Percentiles rank a stretch among this genome's conserved stretches.
Conservation (phyloP, 202 grass and related monocot species). For the Schoenoplectus tabernaemontani region DNA sequence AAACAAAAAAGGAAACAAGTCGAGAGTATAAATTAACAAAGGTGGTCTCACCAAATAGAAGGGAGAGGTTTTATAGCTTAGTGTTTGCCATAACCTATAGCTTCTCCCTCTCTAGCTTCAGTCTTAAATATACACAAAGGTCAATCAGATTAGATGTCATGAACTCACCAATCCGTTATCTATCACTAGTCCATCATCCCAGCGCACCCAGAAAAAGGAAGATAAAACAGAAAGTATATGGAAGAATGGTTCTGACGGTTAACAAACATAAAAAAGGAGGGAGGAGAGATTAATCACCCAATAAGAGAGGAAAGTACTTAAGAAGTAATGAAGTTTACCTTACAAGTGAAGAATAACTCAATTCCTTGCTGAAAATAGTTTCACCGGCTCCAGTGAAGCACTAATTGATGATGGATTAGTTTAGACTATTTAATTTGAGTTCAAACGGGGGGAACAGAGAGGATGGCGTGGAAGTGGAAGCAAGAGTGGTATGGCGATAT, state of each 20-base stretch:
- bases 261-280: not conserved
- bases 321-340: not conserved
- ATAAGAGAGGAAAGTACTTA: not conserved
- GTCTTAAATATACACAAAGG: not conserved
- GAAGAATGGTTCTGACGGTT: not conserved
- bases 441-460: not conserved
- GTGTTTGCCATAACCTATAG: not conserved
- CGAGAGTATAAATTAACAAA: not conserved
- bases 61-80: not conserved
- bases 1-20: not conserved
- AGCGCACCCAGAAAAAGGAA: not conserved
- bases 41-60: not conserved
- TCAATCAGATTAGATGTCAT: not conserved
- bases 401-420: not conserved
- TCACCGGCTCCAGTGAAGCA: not conserved
- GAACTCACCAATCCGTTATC: not conserved
- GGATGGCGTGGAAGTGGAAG: not conserved
- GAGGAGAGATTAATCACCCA: no score
- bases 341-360: no score
- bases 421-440: not conserved
- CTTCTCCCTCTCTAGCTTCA: not conserved
- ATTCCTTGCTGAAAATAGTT: no score
- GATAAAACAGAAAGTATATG: not conserved
- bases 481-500: not conserved
- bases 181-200: not conserved